Base-by-base conservation (phyloP, 1,139 yeast species). In the Candida sp. region DNA sequence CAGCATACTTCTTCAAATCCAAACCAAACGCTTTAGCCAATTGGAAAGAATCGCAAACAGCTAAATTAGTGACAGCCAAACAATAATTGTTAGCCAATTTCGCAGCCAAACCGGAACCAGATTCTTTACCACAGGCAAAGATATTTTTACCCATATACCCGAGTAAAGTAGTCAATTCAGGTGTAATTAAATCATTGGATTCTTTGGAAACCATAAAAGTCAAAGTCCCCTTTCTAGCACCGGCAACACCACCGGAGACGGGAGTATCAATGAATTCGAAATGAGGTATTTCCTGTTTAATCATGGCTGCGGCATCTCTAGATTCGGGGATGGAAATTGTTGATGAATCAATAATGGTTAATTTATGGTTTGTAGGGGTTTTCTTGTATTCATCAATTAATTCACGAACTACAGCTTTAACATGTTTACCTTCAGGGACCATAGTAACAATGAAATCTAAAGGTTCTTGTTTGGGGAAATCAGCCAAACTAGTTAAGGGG, bases 401-500 rank as follows among this genome's bases (percentile, higher is more conserved):
- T 41, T 73, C 77, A 27, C 58, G 58, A 29, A 73, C 71, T 2
- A 79, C 73, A 1, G 60, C 61, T 47, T 64, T 61, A 21, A 80
- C 84, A 48, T 80, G 84, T 50, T 64, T 64, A 2, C 84, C 82
- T 53, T 77, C 83, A 1, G 84, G 84, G 5, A 80, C 79, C 84
- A 79, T 79, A 21, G 84, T 76, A 35, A 78, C 55, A 34, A 79
- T 63, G 44, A 52, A 72, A 50, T 71, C 77, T 57, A 74, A 63
- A 30, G 61, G 71, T 11, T 70, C 76, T 5, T 63, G 65, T 11
- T 60, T 63, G 8, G 67, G 73, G 45, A 70, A 69, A 5, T 60
- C 61, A 5, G 54, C 44, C 23, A 71, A 48, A 9, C 57, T 36
- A 9, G 54, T 37, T 41, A 72, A 59, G 11, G 60, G 44, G n/a